phyloP scores from a whole-genome alignment of 371 early-diverging fungal genomes.

The Entomophthora muscae region DNA sequence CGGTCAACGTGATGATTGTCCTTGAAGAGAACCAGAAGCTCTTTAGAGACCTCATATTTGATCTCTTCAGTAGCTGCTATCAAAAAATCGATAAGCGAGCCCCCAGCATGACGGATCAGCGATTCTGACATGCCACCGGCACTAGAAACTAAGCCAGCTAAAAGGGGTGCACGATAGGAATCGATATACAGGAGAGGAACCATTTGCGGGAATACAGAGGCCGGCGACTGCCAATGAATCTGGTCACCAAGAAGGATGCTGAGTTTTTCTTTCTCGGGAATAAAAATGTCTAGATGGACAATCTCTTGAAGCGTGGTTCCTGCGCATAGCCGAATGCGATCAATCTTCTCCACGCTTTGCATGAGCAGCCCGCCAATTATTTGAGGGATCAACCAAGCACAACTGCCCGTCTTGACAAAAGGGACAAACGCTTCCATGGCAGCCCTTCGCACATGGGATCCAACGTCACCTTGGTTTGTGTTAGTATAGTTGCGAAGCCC shows the following conservation, averaged over 20 bases:
- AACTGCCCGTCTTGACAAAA: neutral
- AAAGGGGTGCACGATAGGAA: neutral
- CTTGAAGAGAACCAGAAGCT: neutral
- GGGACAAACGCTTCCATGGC: slow-evolving; percentile 32
- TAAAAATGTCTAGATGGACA: neutral
- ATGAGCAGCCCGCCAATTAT: neutral
- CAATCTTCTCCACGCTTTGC: slow-evolving; percentile 3
- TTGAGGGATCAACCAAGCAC: neutral
- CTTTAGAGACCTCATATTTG: neutral
- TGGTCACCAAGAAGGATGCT: neutral
- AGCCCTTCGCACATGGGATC: slow-evolving; percentile 74
- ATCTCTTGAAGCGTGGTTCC: neutral
- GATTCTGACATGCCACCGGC: neutral
- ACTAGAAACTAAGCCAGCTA: neutral
- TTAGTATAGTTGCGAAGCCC: slow-evolving; percentile 39
- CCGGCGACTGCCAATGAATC: neutral
- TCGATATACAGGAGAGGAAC: neutral
- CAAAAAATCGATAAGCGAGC: neutral
- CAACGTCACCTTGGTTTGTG: slow-evolving; percentile 89
- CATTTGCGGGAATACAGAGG: neutral
- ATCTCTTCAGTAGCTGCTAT: neutral
- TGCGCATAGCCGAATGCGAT: neutral
- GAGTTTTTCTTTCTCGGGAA: neutral
- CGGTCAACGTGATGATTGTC: neutral
- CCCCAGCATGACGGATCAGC: neutral